Evolutionary conservation across 1,284 basidiomycete genomes (phyloP), one percentile per base, ranked within the genome.

Genomic region (Heliocybe sulcata): DNA sequence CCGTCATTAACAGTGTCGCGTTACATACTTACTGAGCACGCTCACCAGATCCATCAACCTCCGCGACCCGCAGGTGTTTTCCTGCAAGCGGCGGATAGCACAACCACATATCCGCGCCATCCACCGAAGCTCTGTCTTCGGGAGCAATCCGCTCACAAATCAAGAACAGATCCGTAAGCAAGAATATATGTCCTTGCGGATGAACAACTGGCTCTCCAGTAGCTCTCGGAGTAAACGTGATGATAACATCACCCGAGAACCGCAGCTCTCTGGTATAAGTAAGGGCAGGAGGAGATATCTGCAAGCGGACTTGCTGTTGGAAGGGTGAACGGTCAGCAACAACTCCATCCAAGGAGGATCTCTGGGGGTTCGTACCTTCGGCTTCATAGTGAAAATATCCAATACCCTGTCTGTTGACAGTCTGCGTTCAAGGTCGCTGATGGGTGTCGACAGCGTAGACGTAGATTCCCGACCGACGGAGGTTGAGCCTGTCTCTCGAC

Each of bases 381-480:
- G 89, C 63, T 84, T 82, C 94, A 99, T 96, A 1, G 92, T 92
- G 68, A 99, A 99, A 49, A 99, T 87, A 69, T 99, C 96, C 31
- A 98, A 72, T 3, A 92, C 92, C 27, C 81, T 77, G 48, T 88
- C 81, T 0, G 92, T 87, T 54, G 87, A 82, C 45, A 99, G 78
- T 27, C 90, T 80, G 31, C 80, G 74, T 67, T 99, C 96, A 22
- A 99, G 79, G 62, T 94, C 89, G 22, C 79, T 69, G 35, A 92
- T 71, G 2, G 89, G 78, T 65, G 81, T 79, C 4, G 74, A 70
- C 59, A 81, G 67, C 0, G 77, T 76, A 23, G 74, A 68, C 12
- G 74, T 75, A 11, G 83, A 81, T 16, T 68, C 71, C 33, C 75
- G 73, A 56, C 77, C 80, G 31, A 77, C 67, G 11, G 83, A 80